These are phyloP conservation scores for Cytospora leucostoma DNA, from an alignment of 2,329 filamentous ascomycete genomes.

Conservation along the genomic window DNA sequence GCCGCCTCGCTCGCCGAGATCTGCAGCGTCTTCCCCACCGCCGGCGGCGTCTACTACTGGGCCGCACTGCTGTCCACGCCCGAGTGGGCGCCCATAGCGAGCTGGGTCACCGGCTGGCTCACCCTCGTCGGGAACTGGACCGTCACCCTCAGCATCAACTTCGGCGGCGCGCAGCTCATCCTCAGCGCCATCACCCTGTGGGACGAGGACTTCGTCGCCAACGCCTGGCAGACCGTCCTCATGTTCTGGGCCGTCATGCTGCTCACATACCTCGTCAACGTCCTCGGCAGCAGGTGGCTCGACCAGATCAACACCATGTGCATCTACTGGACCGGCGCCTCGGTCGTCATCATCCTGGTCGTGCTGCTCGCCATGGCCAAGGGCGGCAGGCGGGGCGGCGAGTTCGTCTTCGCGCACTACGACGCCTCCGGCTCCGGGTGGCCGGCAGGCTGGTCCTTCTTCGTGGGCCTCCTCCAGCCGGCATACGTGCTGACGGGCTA, in stretches of 20 bases:
- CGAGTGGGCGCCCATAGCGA: slow-evolving; percentile 66
- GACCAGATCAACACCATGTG: slow-evolving; percentile 73
- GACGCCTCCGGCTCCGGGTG: slow-evolving; percentile 67
- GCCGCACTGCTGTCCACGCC: slow-evolving; percentile 67
- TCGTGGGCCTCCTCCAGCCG: slow-evolving; percentile 69
- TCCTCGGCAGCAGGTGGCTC: slow-evolving; percentile 60
- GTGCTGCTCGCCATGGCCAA: slow-evolving; percentile 60
- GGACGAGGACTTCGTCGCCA: slow-evolving; percentile 68
- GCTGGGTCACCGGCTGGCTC: slow-evolving; percentile 71
- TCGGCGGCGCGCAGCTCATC: slow-evolving; percentile 66
- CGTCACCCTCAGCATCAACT: slow-evolving; percentile 64
- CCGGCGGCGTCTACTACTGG: slow-evolving; percentile 72
- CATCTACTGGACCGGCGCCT: slow-evolving; percentile 70
- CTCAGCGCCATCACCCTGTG: slow-evolving; percentile 69
- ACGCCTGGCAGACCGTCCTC: slow-evolving; percentile 68
- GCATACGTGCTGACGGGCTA: slow-evolving; percentile 65
- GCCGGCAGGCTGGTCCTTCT: slow-evolving; percentile 71
- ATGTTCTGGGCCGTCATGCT: slow-evolving; percentile 73
- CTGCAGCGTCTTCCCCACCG: slow-evolving; percentile 67
- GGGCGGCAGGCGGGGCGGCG: slow-evolving; percentile 55
- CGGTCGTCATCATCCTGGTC: slow-evolving; percentile 53
- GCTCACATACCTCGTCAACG: slow-evolving; percentile 64
- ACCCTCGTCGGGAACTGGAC: slow-evolving; percentile 76
- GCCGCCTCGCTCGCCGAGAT: slow-evolving; percentile 70
- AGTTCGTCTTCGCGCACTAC: slow-evolving; percentile 69